Evolutionary conservation across 2,329 filamentous ascomycete species (phyloP).

Genomic region (Scedosporium apiospermum): DNA sequence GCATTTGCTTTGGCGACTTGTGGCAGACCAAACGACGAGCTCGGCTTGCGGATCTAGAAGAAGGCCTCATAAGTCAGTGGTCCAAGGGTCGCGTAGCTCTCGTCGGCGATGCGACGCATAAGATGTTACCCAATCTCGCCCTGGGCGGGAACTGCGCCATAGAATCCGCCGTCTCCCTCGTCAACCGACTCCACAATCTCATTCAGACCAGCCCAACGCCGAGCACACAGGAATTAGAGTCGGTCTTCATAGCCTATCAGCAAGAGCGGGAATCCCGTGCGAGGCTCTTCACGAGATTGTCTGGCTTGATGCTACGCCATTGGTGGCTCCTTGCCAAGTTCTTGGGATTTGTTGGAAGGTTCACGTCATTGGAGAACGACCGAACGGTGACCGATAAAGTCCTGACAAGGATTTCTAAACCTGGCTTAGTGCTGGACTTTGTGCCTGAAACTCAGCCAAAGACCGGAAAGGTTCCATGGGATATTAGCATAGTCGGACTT

Average conservation of each 20-base stretch:
- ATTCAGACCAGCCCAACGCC: not conserved
- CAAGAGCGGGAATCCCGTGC: not conserved
- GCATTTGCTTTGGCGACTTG: not conserved
- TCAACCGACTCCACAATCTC: constrained; percentile 10
- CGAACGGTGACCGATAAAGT: not conserved
- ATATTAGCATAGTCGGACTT: not conserved
- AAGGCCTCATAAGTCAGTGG: constrained; percentile 21
- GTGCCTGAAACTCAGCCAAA: not conserved
- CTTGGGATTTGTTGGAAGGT: not conserved
- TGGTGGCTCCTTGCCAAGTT: not conserved
- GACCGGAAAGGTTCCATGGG: not conserved
- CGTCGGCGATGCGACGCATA: constrained; percentile 22
- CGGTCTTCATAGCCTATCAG: not conserved
- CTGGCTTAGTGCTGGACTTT: not conserved
- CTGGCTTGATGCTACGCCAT: not conserved
- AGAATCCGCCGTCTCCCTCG: constrained; percentile 14
- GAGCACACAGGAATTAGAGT: not conserved
- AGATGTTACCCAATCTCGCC: constrained; percentile 22
- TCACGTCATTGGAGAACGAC: not conserved
- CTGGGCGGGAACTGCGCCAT: constrained; percentile 24
- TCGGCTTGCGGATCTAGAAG: constrained; percentile 20
- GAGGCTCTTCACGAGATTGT: not conserved
- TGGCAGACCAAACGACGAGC: constrained; percentile 2
- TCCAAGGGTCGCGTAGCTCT: constrained; percentile 21
- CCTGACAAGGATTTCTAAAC: not conserved